phyloP scores from a whole-genome alignment of 192 early-diverging fungal species.

The Podochytrium sp. region DNA sequence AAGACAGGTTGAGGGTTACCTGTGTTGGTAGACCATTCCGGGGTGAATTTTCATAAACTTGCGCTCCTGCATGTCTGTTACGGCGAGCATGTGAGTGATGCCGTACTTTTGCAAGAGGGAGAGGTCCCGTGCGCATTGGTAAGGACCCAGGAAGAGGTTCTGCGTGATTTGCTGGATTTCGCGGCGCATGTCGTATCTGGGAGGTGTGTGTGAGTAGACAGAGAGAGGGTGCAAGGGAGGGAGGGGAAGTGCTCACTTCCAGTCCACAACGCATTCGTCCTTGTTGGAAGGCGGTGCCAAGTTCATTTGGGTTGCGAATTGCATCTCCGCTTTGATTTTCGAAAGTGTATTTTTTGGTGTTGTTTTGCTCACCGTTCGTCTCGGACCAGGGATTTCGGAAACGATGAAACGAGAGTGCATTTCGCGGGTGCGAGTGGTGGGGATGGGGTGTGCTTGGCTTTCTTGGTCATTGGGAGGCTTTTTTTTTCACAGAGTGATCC shows the following conservation, averaged over 20 bases:
- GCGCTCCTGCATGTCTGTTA: constrained; percentile 73
- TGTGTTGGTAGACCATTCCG: constrained; percentile 63
- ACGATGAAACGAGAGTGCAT: too few relatives aligned
- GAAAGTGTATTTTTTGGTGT: too few relatives aligned
- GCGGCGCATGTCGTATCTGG: constrained; percentile 75
- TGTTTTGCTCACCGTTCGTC: too few relatives aligned
- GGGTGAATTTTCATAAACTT: constrained; percentile 62
- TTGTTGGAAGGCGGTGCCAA: too few relatives aligned
- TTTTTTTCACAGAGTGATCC: too few relatives aligned
- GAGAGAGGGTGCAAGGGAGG: background rate
- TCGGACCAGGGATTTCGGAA: too few relatives aligned
- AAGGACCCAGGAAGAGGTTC: constrained; percentile 80
- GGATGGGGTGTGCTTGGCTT: too few relatives aligned
- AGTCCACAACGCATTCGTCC: background rate
- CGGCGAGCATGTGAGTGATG: constrained; percentile 80
- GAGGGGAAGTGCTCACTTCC: background rate
- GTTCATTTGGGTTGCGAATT: too few relatives aligned
- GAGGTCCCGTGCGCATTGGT: constrained; percentile 65
- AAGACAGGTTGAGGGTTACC: too few relatives aligned
- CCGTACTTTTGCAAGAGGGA: constrained; percentile 54
- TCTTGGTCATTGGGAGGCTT: too few relatives aligned
- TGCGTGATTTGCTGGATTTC: constrained; percentile 80
- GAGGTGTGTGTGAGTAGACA: background rate
- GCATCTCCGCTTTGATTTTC: too few relatives aligned
- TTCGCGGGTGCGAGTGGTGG: too few relatives aligned